Evolutionary conservation across 495 filamentous ascomycete species (phyloP), one percentile per base, ranked within the genome.

Genomic region (Trichodelitschia bisporula): DNA sequence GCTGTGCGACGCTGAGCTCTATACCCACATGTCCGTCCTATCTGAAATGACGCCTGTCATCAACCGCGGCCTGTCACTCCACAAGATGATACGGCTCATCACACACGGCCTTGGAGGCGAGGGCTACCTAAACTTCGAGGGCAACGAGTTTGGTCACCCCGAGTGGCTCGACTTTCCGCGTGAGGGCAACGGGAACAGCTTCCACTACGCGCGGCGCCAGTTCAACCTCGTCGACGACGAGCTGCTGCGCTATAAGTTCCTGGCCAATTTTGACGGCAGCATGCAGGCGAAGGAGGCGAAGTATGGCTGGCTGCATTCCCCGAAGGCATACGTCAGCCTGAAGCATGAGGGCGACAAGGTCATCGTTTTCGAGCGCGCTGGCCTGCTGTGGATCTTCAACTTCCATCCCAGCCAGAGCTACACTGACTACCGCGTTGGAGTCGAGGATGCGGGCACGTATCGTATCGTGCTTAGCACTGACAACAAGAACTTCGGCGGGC

Each of bases 161-260:
- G 86, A 97, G 57, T 97, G 86, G 86, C 78, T 97, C 33, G 86
- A 97, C 49, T 97, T 97, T 54, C 86, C 86, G 8, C 74, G 86
- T 18, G 82, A 64, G 36, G 86, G 89, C 28, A 97, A 97, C 60
- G 54, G 73, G 44, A 93, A 95, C 51, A 83, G 74, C 37, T 97
- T 77, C 67, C 86, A 82, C 70, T 97, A 95, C 50, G 86, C 86
- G 2, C 71, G 86, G 2, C 76, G 86, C 28, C 86, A 92, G 51
- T 72, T 91, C 37, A 93, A 97, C 50, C 65, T 97, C 3, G 71
- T 79, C 0, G 79, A 91, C 32, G 86, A 97, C 53, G 34, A 52
- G 4, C 61, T 86, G 3, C 65, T 95, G 26, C 74, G 86, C 2
- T 97, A 97, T 55, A 62, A 68, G 37, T 89, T 75, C 55, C 70